phyloP scores from a whole-genome alignment of 306 rosid species.

The Ziziphus jujuba region DNA sequence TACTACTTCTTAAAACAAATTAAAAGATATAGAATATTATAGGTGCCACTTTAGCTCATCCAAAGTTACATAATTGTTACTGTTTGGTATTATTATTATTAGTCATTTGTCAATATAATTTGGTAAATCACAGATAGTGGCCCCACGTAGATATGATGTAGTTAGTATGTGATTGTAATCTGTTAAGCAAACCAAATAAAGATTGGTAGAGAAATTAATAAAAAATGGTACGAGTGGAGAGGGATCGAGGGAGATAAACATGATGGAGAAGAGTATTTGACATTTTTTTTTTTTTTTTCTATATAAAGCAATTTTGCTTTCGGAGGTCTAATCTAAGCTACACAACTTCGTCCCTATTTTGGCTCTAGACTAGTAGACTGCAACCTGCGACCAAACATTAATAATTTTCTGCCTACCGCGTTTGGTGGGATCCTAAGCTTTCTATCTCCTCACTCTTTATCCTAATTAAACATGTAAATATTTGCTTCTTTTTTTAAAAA shows the following conservation, averaged over 20 bases:
- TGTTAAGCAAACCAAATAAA: too few relatives aligned
- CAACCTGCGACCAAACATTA: conserved; percentile 29
- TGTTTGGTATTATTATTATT: too few relatives aligned
- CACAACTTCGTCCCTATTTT: neutral
- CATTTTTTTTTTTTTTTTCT: conserved; percentile 9
- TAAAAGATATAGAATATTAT: too few relatives aligned
- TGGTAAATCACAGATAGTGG: too few relatives aligned
- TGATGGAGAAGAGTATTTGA: neutral
- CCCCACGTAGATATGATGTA: too few relatives aligned
- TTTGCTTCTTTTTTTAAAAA: too few relatives aligned
- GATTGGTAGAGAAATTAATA: too few relatives aligned
- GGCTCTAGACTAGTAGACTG: conserved; percentile 9
- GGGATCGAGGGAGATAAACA: too few relatives aligned
- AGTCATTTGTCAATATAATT: too few relatives aligned
- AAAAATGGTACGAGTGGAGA: too few relatives aligned
- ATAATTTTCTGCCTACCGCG: conserved; percentile 4
- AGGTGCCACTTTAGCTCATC: neutral
- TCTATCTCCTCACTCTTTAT: neutral
- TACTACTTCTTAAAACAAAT: neutral
- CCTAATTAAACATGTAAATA: neutral
- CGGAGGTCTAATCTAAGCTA: neutral
- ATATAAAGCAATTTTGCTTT: neutral
- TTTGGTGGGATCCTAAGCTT: neutral
- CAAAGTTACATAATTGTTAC: neutral
- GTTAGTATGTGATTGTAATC: too few relatives aligned